phyloP scores from a whole-genome alignment of 495 filamentous ascomycete genomes.

The Penicillium samsonianum region DNA sequence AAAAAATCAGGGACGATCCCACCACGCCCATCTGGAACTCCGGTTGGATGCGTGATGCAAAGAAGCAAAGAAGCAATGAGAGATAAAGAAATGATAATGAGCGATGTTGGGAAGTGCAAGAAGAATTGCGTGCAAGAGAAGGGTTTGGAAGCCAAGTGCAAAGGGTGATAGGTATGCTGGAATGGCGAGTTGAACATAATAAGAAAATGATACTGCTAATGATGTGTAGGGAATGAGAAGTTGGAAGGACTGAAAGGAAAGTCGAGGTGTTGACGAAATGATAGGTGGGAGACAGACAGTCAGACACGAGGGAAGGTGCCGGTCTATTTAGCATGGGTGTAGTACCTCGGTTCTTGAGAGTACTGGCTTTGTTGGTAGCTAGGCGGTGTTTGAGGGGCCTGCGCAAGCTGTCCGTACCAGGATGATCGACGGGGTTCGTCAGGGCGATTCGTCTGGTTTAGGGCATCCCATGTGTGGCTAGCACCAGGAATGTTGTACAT shows the following conservation, averaged over 20 bases:
- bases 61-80: constrained; percentile 13
- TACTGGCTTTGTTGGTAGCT: constrained; percentile 35
- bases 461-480: constrained; percentile 47
- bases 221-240: constrained; percentile 7
- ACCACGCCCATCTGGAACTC: constrained; percentile 27
- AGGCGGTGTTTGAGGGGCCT: constrained; percentile 24
- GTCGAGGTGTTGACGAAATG: neutral
- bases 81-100: constrained; percentile 3
- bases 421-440: constrained; percentile 44
- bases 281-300: neutral
- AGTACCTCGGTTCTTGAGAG: constrained; percentile 30
- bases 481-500: constrained; percentile 46
- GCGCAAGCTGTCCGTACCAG: constrained; percentile 41
- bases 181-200: constrained; percentile 3
- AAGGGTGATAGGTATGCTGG: neutral
- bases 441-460: constrained; percentile 37
- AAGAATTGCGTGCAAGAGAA: neutral
- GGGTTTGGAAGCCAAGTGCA: neutral
- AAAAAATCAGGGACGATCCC: constrained; percentile 12
- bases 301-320: neutral
- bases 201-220: neutral
- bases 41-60: constrained; percentile 30
- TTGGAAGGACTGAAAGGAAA: neutral
- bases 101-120: constrained; percentile 2
- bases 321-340: constrained; percentile 31